Percentiles rank a stretch among this genome's conserved stretches.
Evolutionary conservation across 2,329 filamentous ascomycete species (phyloP).

Genomic region (Pyricularia sp.): DNA sequence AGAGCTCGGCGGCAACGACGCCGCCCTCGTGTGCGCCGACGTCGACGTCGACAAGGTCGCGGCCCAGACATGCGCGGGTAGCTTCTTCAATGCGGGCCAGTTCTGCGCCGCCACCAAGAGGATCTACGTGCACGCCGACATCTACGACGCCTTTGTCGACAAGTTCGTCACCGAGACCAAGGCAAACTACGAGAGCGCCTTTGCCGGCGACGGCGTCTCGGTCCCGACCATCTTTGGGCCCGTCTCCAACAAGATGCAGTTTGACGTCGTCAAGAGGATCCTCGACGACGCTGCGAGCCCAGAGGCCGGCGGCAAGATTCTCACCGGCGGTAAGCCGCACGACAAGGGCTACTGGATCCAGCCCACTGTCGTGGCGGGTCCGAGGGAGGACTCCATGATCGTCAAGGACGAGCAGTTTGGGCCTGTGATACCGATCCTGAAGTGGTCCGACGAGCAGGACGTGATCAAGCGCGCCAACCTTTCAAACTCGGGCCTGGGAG

Average conservation of each 20-base stretch:
- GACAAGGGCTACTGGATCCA: slow-evolving; percentile 44
- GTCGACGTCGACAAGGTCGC: slow-evolving; percentile 32
- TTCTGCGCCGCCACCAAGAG: slow-evolving; percentile 43
- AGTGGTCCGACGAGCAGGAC: slow-evolving; percentile 52
- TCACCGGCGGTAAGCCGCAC: slow-evolving; percentile 33
- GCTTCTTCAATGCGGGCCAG: slow-evolving; percentile 51
- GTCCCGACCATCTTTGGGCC: slow-evolving; percentile 44
- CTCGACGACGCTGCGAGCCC: slow-evolving; percentile 41
- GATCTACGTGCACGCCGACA: slow-evolving; percentile 43
- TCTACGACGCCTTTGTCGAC: slow-evolving; percentile 37
- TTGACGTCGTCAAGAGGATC: slow-evolving; percentile 46
- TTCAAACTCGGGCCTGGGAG: slow-evolving; percentile 41
- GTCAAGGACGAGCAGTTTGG: slow-evolving; percentile 54
- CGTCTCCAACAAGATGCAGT: slow-evolving; percentile 57
- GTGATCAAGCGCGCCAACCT: slow-evolving; percentile 47
- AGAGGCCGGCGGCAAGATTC: slow-evolving; percentile 38
- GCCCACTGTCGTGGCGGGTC: slow-evolving; percentile 49
- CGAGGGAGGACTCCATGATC: slow-evolving; percentile 43
- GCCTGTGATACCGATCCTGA: slow-evolving; percentile 54
- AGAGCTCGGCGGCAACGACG: slow-evolving; percentile 36
- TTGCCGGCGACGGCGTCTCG: slow-evolving; percentile 40
- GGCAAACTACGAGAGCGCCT: slow-evolving; percentile 25
- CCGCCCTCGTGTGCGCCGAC: slow-evolving; percentile 34
- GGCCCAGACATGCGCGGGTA: slow-evolving; percentile 32
- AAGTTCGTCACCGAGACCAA: slow-evolving; percentile 37